A percentile compares a stretch with the other conserved stretches of the same genome.
phyloP scores from a whole-genome alignment of 2,329 filamentous ascomycete species.

The Claviceps pusilla region DNA sequence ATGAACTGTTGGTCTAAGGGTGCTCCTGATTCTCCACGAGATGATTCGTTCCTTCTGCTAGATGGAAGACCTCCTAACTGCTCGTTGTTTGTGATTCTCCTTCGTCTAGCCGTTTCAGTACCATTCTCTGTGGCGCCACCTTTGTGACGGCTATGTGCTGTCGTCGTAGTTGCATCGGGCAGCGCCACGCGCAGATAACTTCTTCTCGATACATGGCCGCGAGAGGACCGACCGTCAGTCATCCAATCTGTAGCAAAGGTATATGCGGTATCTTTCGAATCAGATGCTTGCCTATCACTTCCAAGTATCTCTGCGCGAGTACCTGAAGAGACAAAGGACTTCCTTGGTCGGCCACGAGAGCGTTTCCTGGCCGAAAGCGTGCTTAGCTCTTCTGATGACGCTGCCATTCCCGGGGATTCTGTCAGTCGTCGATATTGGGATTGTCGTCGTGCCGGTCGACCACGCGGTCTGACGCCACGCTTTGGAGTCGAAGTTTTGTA shows the following conservation, averaged over 20 bases:
- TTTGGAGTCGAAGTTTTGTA: background rate
- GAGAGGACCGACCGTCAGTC: background rate
- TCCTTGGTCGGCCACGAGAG: slow-evolving; percentile 17
- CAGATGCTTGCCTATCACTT: background rate
- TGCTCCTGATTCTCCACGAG: background rate
- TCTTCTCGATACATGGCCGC: background rate
- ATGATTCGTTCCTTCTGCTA: background rate
- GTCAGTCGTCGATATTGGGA: slow-evolving; percentile 1
- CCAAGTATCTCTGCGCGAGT: background rate
- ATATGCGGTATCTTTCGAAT: background rate
- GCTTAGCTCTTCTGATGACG: background rate
- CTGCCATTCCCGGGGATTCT: background rate
- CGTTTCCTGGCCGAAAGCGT: slow-evolving; percentile 6
- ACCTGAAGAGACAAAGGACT: background rate
- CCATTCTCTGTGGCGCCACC: background rate
- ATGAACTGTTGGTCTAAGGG: slow-evolving; percentile 22
- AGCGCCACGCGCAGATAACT: background rate
- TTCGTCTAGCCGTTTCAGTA: background rate
- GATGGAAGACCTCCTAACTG: background rate
- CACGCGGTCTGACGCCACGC: slow-evolving; percentile 11
- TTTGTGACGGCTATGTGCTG: background rate
- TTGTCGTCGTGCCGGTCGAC: slow-evolving; percentile 19
- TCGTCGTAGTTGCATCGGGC: no score
- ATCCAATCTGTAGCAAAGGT: background rate
- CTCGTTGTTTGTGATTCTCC: background rate